phyloP scores from a whole-genome alignment of 306 rosid species.

The barrel medic (Medicago truncatula) region MtrunA17r5.0-ANR NC_053047.1:2219001-2219500 shows the following conservation, averaged over 20 bases:
- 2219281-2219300: too few species aligned
- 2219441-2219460: not conserved
- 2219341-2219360: too few species aligned
- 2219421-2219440: not conserved
- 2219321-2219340: too few species aligned
- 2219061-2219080: slow-evolving; percentile 45
- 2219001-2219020: slow-evolving; percentile 41
- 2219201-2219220: slow-evolving; percentile 44
- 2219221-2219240: slow-evolving; percentile 40
- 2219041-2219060: slow-evolving; percentile 45
- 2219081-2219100: slow-evolving; percentile 29
- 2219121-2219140: slow-evolving; percentile 44
- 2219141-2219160: slow-evolving; percentile 6
- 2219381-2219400: not conserved
- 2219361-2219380: too few species aligned
- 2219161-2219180: slow-evolving; percentile 32
- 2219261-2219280: not conserved
- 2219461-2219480: not conserved
- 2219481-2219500: not conserved
- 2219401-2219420: not conserved
- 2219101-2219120: slow-evolving; percentile 39
- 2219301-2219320: too few species aligned
- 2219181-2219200: slow-evolving; percentile 25
- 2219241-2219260: slow-evolving; percentile 2
- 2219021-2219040: slow-evolving; percentile 34